Base-by-base conservation (phyloP, 768 basidiomycete species). In the Cystobasidium ongulense region DNA sequence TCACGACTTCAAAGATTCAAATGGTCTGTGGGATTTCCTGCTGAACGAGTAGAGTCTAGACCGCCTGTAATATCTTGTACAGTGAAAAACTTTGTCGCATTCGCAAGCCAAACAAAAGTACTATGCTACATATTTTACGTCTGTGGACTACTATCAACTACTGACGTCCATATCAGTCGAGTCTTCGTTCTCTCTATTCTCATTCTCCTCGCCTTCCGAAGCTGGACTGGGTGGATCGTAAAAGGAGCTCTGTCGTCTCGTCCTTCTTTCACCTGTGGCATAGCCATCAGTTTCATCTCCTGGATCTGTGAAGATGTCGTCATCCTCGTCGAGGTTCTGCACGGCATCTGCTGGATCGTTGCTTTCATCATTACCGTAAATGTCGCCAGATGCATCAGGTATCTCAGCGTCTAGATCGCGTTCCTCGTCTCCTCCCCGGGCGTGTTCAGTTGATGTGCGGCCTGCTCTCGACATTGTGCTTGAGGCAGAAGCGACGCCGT, bases 1-100 rank as follows among this genome's bases (percentile, higher is more conserved):
- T 80, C 96, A 99, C 78, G 90, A 98, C 80, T 98, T 88, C 81
- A 91, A 90, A 80, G 82, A 90, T 76, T 76, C 86, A 1, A 83
- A 87, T 17, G 92, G 87, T 0, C 82, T 98, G 65, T 97, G 93
- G 92, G 84, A 83, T 21, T 96, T 97, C 82, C 81, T 98, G 77
- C 85, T 90, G 18, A 41, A 72, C n/a, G 25, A 52, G 31, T 46
- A 61, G 23, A 33, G 23, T 27, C 21, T n/a, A 46, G 13, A 46
- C n/a, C 43, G n/a, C n/a, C n/a, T n/a, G n/a, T n/a, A n/a, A n/a
- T n/a, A n/a, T n/a, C n/a, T n/a, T n/a, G 23, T 38, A 25, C 2
- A n/a, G 8, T 3, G 29, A 33, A 25, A 23, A 10, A n/a, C 15
- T 31, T 25, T 61, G 3, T 15, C 11, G 57, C 21, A 61, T 15